Conservation (phyloP, 2,329 filamentous ascomycete genomes). For the Alternaria sp. region DNA sequence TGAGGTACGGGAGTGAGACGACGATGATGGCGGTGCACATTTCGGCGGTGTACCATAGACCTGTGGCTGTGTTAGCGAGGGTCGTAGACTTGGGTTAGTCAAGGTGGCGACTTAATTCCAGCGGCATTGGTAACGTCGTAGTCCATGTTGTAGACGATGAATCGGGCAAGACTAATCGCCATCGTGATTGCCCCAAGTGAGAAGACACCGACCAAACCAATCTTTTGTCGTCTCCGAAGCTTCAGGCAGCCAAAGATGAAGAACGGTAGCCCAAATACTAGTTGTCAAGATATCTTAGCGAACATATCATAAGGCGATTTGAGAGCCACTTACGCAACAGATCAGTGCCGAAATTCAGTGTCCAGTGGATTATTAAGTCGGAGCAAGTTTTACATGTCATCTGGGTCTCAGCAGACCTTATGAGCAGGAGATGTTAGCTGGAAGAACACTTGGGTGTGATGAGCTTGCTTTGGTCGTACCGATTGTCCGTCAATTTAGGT, state of each 20-base stretch:
- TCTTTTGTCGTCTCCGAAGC: slow-evolving; percentile 34
- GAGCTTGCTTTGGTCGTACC: slow-evolving; percentile 14
- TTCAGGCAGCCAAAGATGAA: slow-evolving; percentile 36
- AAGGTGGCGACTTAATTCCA: slow-evolving; percentile 25
- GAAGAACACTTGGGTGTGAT: not conserved
- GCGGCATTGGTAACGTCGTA: slow-evolving; percentile 30
- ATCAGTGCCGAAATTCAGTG: slow-evolving; percentile 32
- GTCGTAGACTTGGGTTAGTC: not conserved
- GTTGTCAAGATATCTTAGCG: not conserved
- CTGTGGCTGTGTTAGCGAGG: slow-evolving; percentile 17
- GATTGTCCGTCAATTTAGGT: slow-evolving; percentile 28
- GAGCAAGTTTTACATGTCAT: slow-evolving; percentile 31
- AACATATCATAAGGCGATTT: accelerated
- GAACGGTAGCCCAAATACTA: slow-evolving; percentile 36
- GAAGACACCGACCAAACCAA: slow-evolving; percentile 35
- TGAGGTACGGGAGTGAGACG: slow-evolving; percentile 33
- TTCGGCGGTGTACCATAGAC: slow-evolving; percentile 36
- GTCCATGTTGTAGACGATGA: slow-evolving; percentile 32
- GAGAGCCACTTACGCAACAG: slow-evolving; percentile 23
- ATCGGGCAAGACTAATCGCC: slow-evolving; percentile 32
- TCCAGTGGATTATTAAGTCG: slow-evolving; percentile 26
- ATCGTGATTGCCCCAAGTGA: slow-evolving; percentile 34
- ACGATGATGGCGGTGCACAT: slow-evolving; percentile 35
- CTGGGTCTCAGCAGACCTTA: slow-evolving; percentile 31
- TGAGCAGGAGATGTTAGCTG: not conserved